Evolutionary conservation across 805 yeast species (phyloP).

Genomic region (Candida fluviatilis): DNA sequence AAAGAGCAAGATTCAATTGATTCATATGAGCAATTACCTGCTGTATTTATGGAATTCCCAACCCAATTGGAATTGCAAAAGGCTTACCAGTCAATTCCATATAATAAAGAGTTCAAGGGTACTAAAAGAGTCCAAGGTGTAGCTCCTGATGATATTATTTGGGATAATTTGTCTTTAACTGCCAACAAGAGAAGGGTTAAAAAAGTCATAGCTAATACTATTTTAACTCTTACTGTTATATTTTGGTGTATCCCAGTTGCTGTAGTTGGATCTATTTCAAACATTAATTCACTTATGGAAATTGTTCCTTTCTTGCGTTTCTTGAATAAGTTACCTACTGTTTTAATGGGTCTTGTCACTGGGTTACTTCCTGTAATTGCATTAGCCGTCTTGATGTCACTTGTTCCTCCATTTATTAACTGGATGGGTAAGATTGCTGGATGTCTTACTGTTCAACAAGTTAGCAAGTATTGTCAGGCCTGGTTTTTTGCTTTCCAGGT

Average conservation of each 20-base stretch:
- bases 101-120: conserved; percentile 42
- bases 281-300: conserved; percentile 57
- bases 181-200: conserved; percentile 55
- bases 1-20: conserved; percentile 52
- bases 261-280: conserved; percentile 71
- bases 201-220: conserved; percentile 54
- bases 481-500: conserved; percentile 92
- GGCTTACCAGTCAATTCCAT: conserved; percentile 79
- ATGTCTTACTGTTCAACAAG: conserved; percentile 60
- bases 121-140: conserved; percentile 55
- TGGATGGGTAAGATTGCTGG: conserved; percentile 73
- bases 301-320: conserved; percentile 48
- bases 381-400: conserved; percentile 60
- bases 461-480: conserved; percentile 78
- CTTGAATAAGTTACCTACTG: conserved; percentile 51
- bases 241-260: conserved; percentile 78
- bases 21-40: conserved; percentile 49
- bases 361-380: conserved; percentile 66
- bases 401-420: conserved; percentile 64
- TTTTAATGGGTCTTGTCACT: conserved; percentile 59
- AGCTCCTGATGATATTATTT: conserved; percentile 77
- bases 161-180: conserved; percentile 69
- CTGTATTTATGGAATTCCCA: conserved; percentile 79
- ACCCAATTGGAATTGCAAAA: conserved; percentile 84
- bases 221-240: conserved; percentile 59